Conservation (phyloP, 805 yeast species). For the Starmerella bacillaris region DNA sequence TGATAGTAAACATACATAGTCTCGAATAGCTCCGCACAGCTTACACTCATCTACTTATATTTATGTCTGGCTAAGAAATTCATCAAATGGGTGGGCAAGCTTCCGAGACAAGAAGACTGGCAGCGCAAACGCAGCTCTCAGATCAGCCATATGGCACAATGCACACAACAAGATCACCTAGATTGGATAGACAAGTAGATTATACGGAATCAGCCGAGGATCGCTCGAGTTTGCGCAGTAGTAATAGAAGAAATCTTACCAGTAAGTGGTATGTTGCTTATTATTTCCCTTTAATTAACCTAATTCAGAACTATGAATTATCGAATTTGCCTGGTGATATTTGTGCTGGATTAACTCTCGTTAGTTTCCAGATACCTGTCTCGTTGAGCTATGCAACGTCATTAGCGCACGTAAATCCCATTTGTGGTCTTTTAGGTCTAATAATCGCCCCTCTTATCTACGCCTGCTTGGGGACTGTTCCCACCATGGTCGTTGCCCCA, state of each 20-base stretch:
- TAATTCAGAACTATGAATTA: slow-evolving; percentile 31
- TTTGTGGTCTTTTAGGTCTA: slow-evolving; percentile 60
- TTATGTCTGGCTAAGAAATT: no score
- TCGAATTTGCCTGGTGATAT: slow-evolving; percentile 38
- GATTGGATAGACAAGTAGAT: background rate
- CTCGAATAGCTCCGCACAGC: no score
- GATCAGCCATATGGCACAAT: no score
- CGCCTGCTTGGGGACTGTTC: slow-evolving; percentile 65
- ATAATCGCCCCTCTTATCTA: slow-evolving; percentile 66
- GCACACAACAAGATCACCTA: no score
- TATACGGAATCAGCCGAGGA: background rate
- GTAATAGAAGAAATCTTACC: background rate
- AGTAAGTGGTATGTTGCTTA: slow-evolving; percentile 26
- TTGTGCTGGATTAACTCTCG: slow-evolving; percentile 70
- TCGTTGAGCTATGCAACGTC: slow-evolving; percentile 72
- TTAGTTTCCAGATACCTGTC: slow-evolving; percentile 80
- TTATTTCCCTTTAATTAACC: slow-evolving; percentile 38
- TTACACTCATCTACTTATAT: no score
- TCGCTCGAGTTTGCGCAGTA: no score
- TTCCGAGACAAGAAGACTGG: no score
- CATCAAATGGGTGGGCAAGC: no score
- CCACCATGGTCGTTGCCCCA: slow-evolving; percentile 80
- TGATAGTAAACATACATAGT: no score
- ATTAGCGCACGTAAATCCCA: slow-evolving; percentile 65
- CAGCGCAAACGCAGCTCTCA: no score